Percentiles rank a stretch among this genome's conserved stretches.
Evolutionary conservation across 352 stramenopile species (phyloP).

Genomic region (Globisporangium acanthophoron): DNA sequence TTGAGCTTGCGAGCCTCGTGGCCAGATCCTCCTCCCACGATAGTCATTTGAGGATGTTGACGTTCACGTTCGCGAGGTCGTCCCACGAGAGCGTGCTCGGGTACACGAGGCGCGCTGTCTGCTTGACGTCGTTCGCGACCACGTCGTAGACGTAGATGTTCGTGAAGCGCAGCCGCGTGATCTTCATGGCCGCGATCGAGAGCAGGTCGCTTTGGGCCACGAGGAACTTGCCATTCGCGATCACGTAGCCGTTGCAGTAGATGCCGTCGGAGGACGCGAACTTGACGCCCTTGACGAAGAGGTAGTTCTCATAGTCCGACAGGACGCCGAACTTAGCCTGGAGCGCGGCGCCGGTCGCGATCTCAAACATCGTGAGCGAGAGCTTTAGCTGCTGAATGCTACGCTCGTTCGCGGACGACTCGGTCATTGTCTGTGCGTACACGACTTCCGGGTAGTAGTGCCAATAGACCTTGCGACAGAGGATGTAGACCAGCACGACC

Average conservation of each 20-base stretch:
- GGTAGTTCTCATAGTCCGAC: conserved; percentile 44
- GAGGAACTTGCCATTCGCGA: conserved; percentile 13
- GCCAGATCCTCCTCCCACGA: no score
- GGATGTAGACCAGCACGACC: background rate
- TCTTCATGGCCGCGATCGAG: background rate
- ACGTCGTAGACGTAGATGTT: conserved; percentile 1
- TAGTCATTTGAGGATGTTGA: background rate
- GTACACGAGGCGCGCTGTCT: background rate
- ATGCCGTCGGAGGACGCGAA: conserved; percentile 38
- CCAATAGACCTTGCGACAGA: background rate
- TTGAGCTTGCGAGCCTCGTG: no score
- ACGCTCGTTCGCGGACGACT: background rate
- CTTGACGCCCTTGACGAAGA: conserved; percentile 28
- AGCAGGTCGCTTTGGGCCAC: background rate
- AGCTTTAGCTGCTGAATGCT: background rate
- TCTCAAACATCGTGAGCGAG: background rate
- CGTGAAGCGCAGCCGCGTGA: background rate
- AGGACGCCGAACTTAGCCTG: conserved; percentile 25
- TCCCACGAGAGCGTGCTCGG: background rate
- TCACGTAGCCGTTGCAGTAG: conserved; percentile 49
- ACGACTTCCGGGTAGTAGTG: background rate
- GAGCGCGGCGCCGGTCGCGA: background rate
- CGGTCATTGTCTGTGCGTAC: background rate
- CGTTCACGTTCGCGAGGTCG: background rate
- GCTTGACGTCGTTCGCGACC: background rate